phyloP scores from a whole-genome alignment of 495 filamentous ascomycete species.

The Aspergillus coremiiformis region DNA sequence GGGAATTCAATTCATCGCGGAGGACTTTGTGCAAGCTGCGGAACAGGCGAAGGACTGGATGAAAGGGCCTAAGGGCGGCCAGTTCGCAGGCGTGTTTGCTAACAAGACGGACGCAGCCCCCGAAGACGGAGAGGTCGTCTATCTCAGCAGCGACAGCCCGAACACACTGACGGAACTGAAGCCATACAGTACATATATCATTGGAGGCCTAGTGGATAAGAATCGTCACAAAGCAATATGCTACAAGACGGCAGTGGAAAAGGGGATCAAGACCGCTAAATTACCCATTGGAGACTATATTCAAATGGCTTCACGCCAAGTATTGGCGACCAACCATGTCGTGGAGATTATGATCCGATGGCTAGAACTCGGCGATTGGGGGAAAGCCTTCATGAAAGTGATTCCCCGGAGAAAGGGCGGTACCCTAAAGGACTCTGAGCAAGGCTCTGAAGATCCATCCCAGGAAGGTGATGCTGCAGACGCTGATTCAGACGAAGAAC shows the following conservation, averaged over 20 bases:
- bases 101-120: constrained; percentile 33
- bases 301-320: constrained; percentile 72
- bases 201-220: constrained; percentile 90
- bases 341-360: constrained; percentile 92
- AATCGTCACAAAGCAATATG: constrained; percentile 93
- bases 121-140: constrained; percentile 59
- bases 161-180: constrained; percentile 72
- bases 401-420: constrained; percentile 83
- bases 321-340: constrained; percentile 91
- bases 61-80: constrained; percentile 42
- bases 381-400: constrained; percentile 73
- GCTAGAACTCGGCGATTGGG: constrained; percentile 85
- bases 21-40: constrained; percentile 61
- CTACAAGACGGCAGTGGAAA: constrained; percentile 68
- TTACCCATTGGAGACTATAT: constrained; percentile 90
- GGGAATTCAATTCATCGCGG: constrained; percentile 58
- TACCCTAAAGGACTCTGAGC: constrained; percentile 32
- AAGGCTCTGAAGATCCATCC: constrained; percentile 3
- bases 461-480: constrained; percentile 13
- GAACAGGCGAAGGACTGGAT: constrained; percentile 53
- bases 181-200: constrained; percentile 82
- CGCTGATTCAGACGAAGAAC: constrained; percentile 19
- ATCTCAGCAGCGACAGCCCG: constrained; percentile 79
- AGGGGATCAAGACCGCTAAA: constrained; percentile 77
- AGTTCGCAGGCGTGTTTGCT: constrained; percentile 47